Percentiles rank a stretch among this genome's conserved stretches.
Evolutionary conservation across 1,284 basidiomycete genomes (phyloP).

Genomic region (Athelia sp.): DNA sequence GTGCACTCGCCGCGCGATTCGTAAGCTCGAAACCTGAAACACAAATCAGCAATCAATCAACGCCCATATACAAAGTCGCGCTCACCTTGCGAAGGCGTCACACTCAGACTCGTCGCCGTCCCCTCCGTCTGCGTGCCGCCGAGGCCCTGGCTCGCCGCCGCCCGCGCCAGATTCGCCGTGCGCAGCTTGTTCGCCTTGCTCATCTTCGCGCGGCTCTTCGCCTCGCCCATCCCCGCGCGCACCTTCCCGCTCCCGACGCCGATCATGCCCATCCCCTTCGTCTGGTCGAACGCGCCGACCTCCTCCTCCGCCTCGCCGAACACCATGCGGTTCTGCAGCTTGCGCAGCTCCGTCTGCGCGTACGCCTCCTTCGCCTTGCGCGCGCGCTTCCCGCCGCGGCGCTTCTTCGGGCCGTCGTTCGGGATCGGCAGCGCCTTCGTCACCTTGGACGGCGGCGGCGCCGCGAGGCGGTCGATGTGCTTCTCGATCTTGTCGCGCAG

Average conservation of each 20-base stretch:
- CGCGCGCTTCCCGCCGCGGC: slow-evolving; percentile 91
- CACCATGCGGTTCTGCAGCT: slow-evolving; percentile 94
- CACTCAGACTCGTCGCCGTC: slow-evolving; percentile 86
- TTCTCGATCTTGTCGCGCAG: slow-evolving; percentile 86
- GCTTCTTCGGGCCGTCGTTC: slow-evolving; percentile 92
- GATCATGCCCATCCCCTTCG: slow-evolving; percentile 96
- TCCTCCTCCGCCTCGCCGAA: slow-evolving; percentile 97
- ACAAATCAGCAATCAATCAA: slow-evolving; percentile 5
- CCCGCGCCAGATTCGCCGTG: slow-evolving; percentile 75
- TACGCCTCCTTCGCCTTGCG: slow-evolving; percentile 97
- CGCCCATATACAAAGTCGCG: slow-evolving; percentile 9
- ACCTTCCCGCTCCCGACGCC: slow-evolving; percentile 83
- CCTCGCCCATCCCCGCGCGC: slow-evolving; percentile 80
- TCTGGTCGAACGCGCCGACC: slow-evolving; percentile 94
- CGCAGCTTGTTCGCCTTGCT: slow-evolving; percentile 95
- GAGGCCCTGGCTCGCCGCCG: slow-evolving; percentile 42
- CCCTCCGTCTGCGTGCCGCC: slow-evolving; percentile 67
- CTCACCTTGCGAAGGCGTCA: slow-evolving; percentile 93
- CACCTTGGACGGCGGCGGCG: slow-evolving; percentile 93
- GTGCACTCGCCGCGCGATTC: slow-evolving; percentile 73
- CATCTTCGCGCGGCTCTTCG: slow-evolving; percentile 90
- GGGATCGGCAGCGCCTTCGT: slow-evolving; percentile 95
- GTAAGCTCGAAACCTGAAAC: slow-evolving; percentile 79
- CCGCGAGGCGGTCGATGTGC: slow-evolving; percentile 87
- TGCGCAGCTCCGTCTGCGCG: slow-evolving; percentile 94